A percentile compares a stretch with the other conserved stretches of the same genome.
Conservation (phyloP, 352 stramenopile species). For the Pythium sp. region DNA sequence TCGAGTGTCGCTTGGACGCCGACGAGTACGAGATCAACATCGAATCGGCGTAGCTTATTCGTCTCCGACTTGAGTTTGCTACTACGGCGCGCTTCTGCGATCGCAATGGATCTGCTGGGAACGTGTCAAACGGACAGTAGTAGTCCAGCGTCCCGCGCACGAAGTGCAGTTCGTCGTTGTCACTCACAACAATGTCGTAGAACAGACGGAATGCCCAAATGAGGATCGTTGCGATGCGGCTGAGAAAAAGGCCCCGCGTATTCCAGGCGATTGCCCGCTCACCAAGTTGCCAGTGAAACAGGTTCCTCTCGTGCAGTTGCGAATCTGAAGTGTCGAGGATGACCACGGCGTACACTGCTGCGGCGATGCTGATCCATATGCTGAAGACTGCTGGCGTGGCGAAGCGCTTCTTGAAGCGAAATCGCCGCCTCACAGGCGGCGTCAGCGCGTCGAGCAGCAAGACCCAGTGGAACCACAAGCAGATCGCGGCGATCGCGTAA, state of each 20-base stretch:
- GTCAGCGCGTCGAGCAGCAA: conserved; percentile 46
- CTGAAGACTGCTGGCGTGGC: conserved; percentile 21
- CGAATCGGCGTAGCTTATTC: conserved; percentile 3
- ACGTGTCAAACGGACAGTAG: conserved; percentile 39
- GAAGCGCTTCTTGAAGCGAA: conserved; percentile 22
- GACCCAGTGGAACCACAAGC: conserved; percentile 50
- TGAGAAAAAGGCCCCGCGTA: conserved; percentile 39
- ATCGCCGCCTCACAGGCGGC: conserved; percentile 22
- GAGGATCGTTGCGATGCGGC: conserved; percentile 36
- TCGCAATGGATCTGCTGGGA: conserved; percentile 19
- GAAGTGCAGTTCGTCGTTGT: conserved; percentile 37
- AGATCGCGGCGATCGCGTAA: conserved; percentile 34
- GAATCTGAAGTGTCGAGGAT: conserved; percentile 24
- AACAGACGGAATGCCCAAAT: conserved; percentile 34
- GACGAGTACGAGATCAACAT: conserved; percentile 11
- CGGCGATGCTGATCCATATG: conserved; percentile 23
- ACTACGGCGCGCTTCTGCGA: background rate
- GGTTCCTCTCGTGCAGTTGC: conserved; percentile 22
- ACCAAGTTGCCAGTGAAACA: conserved; percentile 24
- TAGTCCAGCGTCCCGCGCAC: conserved; percentile 44
- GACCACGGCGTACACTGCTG: conserved; percentile 29
- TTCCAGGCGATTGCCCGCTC: conserved; percentile 4
- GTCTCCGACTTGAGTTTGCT: conserved; percentile 2
- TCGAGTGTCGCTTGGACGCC: background rate
- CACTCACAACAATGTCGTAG: conserved; percentile 26